A percentile compares a stretch with the other conserved stretches of the same genome.
phyloP scores from a whole-genome alignment of 2,329 filamentous ascomycete genomes.

The Exophiala lecanii-corni region DNA sequence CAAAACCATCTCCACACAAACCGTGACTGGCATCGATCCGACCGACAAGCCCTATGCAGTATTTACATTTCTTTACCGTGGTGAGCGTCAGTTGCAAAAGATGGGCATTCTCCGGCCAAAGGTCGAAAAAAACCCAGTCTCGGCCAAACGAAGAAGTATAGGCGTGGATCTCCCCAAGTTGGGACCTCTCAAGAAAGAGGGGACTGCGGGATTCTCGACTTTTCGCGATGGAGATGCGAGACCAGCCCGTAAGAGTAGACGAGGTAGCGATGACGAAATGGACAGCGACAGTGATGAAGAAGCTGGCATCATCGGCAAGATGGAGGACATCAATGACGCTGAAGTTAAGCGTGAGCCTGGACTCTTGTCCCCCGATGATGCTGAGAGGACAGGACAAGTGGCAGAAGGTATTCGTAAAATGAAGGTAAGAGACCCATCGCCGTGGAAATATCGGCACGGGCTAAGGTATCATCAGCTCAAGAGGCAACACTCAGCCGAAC shows the following conservation, averaged over 20 bases:
- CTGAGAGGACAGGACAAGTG: slow-evolving; percentile 55
- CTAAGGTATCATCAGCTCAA: slow-evolving; percentile 50
- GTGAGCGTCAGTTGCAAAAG: slow-evolving; percentile 91
- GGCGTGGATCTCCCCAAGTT: slow-evolving; percentile 82
- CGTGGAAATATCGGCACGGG: slow-evolving; percentile 25
- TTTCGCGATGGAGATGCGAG: slow-evolving; percentile 70
- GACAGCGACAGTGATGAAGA: slow-evolving; percentile 76
- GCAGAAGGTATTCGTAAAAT: slow-evolving; percentile 63
- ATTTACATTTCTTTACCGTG: slow-evolving; percentile 97
- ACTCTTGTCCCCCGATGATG: slow-evolving; percentile 57
- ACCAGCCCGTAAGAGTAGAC: slow-evolving; percentile 48
- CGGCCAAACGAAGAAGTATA: slow-evolving; percentile 71
- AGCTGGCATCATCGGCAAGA: slow-evolving; percentile 59
- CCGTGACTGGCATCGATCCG: slow-evolving; percentile 90
- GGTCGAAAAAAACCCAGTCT: slow-evolving; percentile 56
- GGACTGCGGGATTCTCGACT: slow-evolving; percentile 82
- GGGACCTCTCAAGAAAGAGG: slow-evolving; percentile 76
- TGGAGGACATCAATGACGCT: slow-evolving; percentile 57
- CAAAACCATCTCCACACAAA: slow-evolving; percentile 97
- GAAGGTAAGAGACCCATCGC: slow-evolving; percentile 46
- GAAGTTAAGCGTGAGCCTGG: slow-evolving; percentile 46
- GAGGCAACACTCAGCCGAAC: slow-evolving; percentile 61
- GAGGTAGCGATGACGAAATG: slow-evolving; percentile 56
- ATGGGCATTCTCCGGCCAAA: slow-evolving; percentile 82
- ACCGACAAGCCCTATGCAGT: slow-evolving; percentile 93